Evolutionary conservation across 345 rosid genomes (phyloP), one percentile per base, ranked within the genome.

Genomic region (Ceriops tagal): DNA sequence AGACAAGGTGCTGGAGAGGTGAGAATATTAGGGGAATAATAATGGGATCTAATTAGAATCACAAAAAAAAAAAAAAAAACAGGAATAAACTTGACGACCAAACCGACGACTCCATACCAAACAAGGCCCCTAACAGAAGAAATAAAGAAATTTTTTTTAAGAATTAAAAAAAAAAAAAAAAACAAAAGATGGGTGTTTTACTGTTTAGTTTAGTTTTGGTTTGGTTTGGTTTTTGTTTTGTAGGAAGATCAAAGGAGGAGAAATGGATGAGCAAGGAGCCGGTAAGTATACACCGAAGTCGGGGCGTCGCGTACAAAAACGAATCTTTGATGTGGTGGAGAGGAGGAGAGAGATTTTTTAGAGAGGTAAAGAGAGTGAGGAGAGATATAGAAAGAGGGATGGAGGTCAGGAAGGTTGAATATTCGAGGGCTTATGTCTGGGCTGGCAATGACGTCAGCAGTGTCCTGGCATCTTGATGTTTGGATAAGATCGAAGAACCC

Each of bases 1-100:
- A 66, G 52, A 60, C 56, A 61, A 49, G 46, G 58, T 31, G 43
- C 56, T 30, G 51, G 60, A 58, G 57, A 69, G 63, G 58, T 53
- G 8, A 74, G 11, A 31, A 35, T 39, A 56, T 46, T 35, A 58
- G 65, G 71, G 68, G 60, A 69, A 56, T 87, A 82, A 83, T 69
- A 43, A 83, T 37, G 74, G 97, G 91, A 93, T 89, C 96, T 71
- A 80, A 80, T 77, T 31, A 81, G 97, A 83, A 91, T 89, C 87
- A 28, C 3, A 68, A 72, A 60, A 74, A 66, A 78, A 10, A 24
- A 24, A 24, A 24, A 24, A 24, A 24, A 24, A 24, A 24, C 26
- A 24, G 84, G 93, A 80, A 86, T 86, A 85, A 85, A 83, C 83
- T 73, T 57, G 35, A 31, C 55, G 39, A 58, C 53, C 73, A 9